A percentile compares a stretch with the other conserved stretches of the same genome.
Conservation (phyloP, 208 protist genomes). For the Crithidia fasciculata region DNA sequence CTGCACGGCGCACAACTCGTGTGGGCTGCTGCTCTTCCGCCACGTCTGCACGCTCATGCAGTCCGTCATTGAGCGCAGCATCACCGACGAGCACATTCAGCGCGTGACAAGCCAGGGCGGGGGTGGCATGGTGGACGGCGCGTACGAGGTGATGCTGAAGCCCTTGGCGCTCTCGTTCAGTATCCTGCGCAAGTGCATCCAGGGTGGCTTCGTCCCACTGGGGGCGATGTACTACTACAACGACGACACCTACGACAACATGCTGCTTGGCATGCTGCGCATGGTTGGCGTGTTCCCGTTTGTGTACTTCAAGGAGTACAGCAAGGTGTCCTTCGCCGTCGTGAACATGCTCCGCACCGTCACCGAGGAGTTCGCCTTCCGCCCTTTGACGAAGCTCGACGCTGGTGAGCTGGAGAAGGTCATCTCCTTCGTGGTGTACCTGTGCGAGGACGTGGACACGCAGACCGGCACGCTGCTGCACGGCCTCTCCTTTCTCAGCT, state of each 20-base stretch:
- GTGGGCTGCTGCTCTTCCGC: slow-evolving; percentile 83
- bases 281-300: slow-evolving; percentile 69
- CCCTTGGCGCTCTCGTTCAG: slow-evolving; percentile 76
- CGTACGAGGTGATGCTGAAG: slow-evolving; percentile 79
- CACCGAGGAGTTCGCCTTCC: slow-evolving; percentile 72
- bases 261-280: slow-evolving; percentile 60
- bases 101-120: slow-evolving; percentile 27
- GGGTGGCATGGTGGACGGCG: slow-evolving; percentile 38
- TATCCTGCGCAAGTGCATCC: slow-evolving; percentile 63
- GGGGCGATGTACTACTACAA: slow-evolving; percentile 87
- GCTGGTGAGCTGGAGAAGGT: slow-evolving; percentile 62
- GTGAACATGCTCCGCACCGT: slow-evolving; percentile 73
- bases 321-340: slow-evolving; percentile 55
- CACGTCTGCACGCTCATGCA: slow-evolving; percentile 63
- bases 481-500: slow-evolving; percentile 76
- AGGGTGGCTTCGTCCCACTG: slow-evolving; percentile 74
- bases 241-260: slow-evolving; percentile 85
- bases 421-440: slow-evolving; percentile 57
- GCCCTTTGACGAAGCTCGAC: slow-evolving; percentile 64
- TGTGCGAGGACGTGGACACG: slow-evolving; percentile 75
- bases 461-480: slow-evolving; percentile 57
- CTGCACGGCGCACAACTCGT: slow-evolving; percentile 64
- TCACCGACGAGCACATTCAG: slow-evolving; percentile 65
- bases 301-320: slow-evolving; percentile 72
- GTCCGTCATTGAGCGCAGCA: slow-evolving; percentile 64